Base-by-base conservation (phyloP, 1,284 basidiomycete genomes). In the Schizophyllum amplum region DNA sequence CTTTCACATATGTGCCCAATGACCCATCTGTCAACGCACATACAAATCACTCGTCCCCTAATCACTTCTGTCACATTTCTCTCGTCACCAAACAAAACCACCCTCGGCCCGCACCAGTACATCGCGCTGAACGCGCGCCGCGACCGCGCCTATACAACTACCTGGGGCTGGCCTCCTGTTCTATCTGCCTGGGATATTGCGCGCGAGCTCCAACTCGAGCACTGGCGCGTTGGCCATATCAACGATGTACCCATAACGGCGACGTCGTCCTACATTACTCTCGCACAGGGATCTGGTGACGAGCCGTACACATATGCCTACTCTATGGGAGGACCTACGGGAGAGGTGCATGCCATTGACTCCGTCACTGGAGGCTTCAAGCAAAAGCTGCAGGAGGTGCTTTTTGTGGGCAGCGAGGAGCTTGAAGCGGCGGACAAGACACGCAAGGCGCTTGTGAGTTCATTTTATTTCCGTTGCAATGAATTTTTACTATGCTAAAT, bases 71-170 rank as follows among this genome's bases (percentile, higher is more conserved):
- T n/a, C n/a, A 72, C 0, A 65, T 80, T n/a, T 64, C 68, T 5
- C 68, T 75, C 25, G 64, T 78, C 71, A 50, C 5, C 20, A 75
- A 57, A 72, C 1, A 62, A 77, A 9, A 68, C 71, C 55, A 76
- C 69, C 0, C 74, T 71, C 61, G 78, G 77, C 6, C 78, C 77
- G 0, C 77, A 80, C 59, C 77, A 79, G 53, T 79, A 79, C 62
- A 66, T 80, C 7, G 71, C 71, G 1, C 66, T 68, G 4, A 70
- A 71, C 57, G 60, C 64, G 4, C 58, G 62, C 13, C 69, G 66
- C 52, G 66, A 70, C 47, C 61, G 66, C 6, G 68, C 73, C 0
- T 79, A 77, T 61, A 70, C 76, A 0, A 80, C 78, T 0, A 77
- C 70, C 59, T 80, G 78, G 78, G 72, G 74, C 0, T 59, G 67